These are phyloP conservation scores for Naganishia sp. DNA, from an alignment of 1,284 basidiomycete genomes.

Conservation along the genomic window DNA sequence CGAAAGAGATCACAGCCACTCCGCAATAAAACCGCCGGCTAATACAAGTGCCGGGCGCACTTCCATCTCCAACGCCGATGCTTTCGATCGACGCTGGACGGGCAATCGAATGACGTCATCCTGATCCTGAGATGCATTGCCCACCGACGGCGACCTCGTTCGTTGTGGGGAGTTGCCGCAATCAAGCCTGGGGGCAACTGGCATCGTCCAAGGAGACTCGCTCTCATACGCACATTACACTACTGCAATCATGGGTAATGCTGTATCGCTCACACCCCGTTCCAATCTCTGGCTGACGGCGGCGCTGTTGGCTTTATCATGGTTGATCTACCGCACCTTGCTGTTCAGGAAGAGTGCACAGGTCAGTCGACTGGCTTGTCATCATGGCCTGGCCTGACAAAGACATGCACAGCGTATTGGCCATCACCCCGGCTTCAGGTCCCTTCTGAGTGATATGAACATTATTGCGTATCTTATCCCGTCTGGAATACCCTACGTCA, in stretches of 20 bases:
- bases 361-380: neutral
- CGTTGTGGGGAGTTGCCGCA: too few species aligned
- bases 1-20: too few species aligned
- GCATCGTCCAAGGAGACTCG: too few species aligned
- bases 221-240: too few species aligned
- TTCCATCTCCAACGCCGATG: too few species aligned
- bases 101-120: too few species aligned
- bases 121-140: too few species aligned
- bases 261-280: constrained; percentile 1
- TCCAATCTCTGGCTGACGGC: constrained; percentile 15
- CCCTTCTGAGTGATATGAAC: constrained; percentile 25
- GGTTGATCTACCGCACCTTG: constrained; percentile 26
- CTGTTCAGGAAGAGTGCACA: constrained; percentile 5
- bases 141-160: too few species aligned
- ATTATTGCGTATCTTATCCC: constrained; percentile 29
- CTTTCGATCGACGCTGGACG: too few species aligned
- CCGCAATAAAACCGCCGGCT: too few species aligned
- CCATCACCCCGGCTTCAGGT: constrained; percentile 28
- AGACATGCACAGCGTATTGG: constrained; percentile 2
- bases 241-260: neutral
- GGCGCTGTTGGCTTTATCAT: constrained; percentile 17
- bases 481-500: constrained; percentile 23
- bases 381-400: neutral
- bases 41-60: too few species aligned
- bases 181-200: too few species aligned